These are phyloP conservation scores for Lyophyllum shimeji DNA, from an alignment of 768 basidiomycete genomes.

Conservation along the genomic window DNA sequence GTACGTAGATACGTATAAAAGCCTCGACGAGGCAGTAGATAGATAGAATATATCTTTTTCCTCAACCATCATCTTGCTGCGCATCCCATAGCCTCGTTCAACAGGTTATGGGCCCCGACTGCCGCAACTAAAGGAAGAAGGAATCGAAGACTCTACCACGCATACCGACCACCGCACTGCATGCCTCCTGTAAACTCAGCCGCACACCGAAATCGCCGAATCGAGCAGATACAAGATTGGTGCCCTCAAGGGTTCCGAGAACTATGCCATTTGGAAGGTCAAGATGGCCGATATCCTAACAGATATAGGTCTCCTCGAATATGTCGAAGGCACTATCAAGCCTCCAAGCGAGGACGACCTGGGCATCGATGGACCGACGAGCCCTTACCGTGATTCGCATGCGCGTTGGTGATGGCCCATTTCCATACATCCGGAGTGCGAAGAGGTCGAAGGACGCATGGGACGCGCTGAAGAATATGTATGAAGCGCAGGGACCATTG, in stretches of 20 bases:
- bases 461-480: constrained; percentile 25
- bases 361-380: constrained; percentile 26
- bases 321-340: constrained; percentile 3
- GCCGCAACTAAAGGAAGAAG: not conserved
- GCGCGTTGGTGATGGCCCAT: constrained; percentile 22
- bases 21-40: too few species aligned
- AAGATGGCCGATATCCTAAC: constrained; percentile 13
- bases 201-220: not conserved
- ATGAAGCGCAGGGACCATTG: constrained; percentile 26
- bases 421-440: constrained; percentile 27
- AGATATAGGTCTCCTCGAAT: constrained; percentile 16
- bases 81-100: not conserved
- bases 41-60: too few species aligned
- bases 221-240: not conserved
- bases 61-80: too few species aligned
- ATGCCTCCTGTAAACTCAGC: not conserved
- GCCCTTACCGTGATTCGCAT: constrained; percentile 30
- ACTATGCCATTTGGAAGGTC: constrained; percentile 3
- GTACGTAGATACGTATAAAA: too few species aligned
- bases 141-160: too few species aligned
- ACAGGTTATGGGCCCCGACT: constrained; percentile 8
- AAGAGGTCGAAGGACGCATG: constrained; percentile 27
- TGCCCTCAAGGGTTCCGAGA: not conserved
- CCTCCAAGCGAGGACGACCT: not conserved
- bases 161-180: not conserved